Evolutionary conservation across 176 grass and related monocot species (phyloP), one percentile per base, ranked within the genome.

Genomic region (Musa acuminata): DNA sequence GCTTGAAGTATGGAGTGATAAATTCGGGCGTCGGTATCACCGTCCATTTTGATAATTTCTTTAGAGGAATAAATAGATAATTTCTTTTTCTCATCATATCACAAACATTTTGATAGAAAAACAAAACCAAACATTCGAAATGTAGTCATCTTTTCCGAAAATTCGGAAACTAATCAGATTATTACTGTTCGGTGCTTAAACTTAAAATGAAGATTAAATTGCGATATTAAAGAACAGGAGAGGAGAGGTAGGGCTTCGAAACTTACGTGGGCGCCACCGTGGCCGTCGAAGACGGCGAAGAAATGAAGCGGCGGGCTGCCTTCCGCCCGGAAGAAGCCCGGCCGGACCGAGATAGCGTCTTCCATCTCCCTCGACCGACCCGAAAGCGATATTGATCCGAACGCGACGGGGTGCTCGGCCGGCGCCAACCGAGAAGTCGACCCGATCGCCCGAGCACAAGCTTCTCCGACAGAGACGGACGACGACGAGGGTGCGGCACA

Each of bases 281-380:
- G 94, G 58, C 90, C 90, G 49, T 93, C 94, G 74, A 87, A 98
- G 72, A 98, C 94, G n/a, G 82, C 94, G 80, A 97, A 97, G 75
- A 93, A 84, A 85, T 93, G 85, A 71, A 93, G 75, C 49, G 84
- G 76, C 0, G 87, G 80, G 64, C 85, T 85, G 49, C 86, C 85
- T 13, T 75, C 51, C 48, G 82, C 81, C 16, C 69, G 51, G 86
- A 65, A 85, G 8, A 97, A 81, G 17, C 8, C 8, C 0, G 90
- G 90, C 12, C 35, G 82, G 2, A 89, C 57, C 2, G 90, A 93
- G 3, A 98, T 59, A n/a, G 87, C 64, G 68, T 98, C 94, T 85
- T 98, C 88, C 88, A 93, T 98, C 51, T 85, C 84, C 17, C 90
- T 77, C 82, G 84, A 80, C 55, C 90, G 77, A 8, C 94, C 94